Evolutionary conservation across 106 monocot species (phyloP).

Genomic region (Acorus gramineus): DNA sequence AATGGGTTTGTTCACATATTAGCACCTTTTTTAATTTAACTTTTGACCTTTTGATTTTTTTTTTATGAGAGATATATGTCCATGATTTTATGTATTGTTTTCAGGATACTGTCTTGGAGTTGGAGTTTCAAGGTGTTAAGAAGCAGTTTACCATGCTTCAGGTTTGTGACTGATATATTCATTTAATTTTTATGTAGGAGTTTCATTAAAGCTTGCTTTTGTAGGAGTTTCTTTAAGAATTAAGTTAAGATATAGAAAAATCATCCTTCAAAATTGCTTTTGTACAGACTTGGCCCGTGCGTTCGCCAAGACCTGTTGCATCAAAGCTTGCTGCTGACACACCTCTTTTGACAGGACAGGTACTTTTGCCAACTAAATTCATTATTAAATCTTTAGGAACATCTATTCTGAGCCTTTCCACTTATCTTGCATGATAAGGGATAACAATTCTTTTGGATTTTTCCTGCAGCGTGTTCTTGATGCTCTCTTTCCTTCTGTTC

Average conservation of each 20-base stretch:
- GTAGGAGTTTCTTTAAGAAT: no score
- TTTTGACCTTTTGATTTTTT: no score
- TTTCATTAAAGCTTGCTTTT: no score
- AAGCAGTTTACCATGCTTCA: conserved; percentile 92
- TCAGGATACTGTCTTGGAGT: conserved; percentile 91
- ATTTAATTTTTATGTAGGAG: neutral
- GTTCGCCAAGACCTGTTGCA: conserved; percentile 90
- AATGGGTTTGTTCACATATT: no score
- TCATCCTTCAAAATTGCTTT: neutral
- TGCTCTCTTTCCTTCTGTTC: conserved; percentile 97
- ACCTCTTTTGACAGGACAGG: conserved; percentile 98
- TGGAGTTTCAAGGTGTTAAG: conserved; percentile 96
- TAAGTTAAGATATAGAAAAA: no score
- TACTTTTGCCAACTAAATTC: conserved; percentile 8
- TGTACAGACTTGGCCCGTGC: conserved; percentile 90
- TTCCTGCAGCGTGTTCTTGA: conserved; percentile 88
- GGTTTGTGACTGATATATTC: conserved; percentile 28
- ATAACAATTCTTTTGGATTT: neutral
- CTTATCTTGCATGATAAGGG: no score
- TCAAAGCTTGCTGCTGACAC: conserved; percentile 95
- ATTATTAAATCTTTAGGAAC: neutral
- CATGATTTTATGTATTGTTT: neutral
- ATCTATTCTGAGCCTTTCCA: neutral
- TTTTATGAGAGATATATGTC: no score
- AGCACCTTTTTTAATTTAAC: no score